Evolutionary conservation across 805 yeast genomes (phyloP), one percentile per base, ranked within the genome.

Genomic region (Metschnikowia shivogae): DNA sequence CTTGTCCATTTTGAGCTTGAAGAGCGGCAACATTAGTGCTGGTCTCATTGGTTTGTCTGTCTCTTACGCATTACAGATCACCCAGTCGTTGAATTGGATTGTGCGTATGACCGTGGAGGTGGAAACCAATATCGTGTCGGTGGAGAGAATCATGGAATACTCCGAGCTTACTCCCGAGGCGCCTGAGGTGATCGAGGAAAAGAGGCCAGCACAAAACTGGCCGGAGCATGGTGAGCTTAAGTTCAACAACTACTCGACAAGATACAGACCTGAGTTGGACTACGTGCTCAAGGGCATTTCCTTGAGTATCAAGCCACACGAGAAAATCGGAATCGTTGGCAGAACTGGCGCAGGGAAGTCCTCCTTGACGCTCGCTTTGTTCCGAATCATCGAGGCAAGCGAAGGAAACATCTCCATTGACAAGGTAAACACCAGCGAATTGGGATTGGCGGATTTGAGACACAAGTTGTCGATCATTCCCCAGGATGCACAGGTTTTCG

Each of bases 31-130:
- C 14, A 75, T 92, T 26, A 78, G 89, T 17, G 89, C 97, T 13
- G 99, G 99, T 67, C 70, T 87, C 60, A 90, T 90, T 58, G 99
- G 99, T 74, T 74, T 93, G 57, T 84, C 96, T 19, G 86, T 93
- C 56, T 85, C 95, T 38, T 95, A 93, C 66, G 92, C 99, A 2
- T 74, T 93, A 51, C 96, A 89, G 64, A 78, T 90, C 49, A 93
- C 99, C 0, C 96, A 89, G 66, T 78, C 96, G 0, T 77, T 93
- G 66, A 92, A 89, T 65, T 92, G 97, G 97, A 89, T 93, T 66
- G 98, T 93, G 27, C 80, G 99, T 69, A 92, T 90, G 98, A 88
- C 97, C 0, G 99, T 93, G 36, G 99, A 93, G 57, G 96, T 93
- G 37, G 99, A 93, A 66, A 89, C 97, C 10, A 92, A 89, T 65